Percentiles rank a stretch among this genome's conserved stretches.
phyloP scores from a whole-genome alignment of 495 filamentous ascomycete species.

The Xylaria sp. region DNA sequence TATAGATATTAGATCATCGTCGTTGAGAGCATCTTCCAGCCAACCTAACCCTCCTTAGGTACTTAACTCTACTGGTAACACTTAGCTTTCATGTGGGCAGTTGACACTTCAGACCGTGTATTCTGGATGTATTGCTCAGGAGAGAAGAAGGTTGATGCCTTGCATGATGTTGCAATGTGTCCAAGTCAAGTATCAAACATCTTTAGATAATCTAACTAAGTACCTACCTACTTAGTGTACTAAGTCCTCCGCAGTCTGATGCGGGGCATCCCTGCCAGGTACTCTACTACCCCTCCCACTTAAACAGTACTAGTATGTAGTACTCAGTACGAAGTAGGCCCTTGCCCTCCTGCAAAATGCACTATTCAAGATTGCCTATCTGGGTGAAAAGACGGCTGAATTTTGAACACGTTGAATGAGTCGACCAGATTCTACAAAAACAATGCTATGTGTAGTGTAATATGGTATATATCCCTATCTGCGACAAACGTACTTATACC shows the following conservation, averaged over 20 bases:
- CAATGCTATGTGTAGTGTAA: too few relatives aligned
- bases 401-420: background rate
- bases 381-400: background rate
- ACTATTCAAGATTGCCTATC: background rate
- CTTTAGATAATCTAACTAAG: too few relatives aligned
- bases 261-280: conserved; percentile 23
- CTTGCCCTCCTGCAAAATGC: background rate
- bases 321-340: too few relatives aligned
- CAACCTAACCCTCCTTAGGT: background rate
- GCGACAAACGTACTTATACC: background rate
- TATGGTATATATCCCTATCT: too few relatives aligned
- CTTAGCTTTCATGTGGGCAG: background rate
- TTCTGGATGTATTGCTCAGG: background rate
- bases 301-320: background rate
- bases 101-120: background rate
- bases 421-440: background rate
- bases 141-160: background rate
- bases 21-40: too few relatives aligned
- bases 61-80: background rate
- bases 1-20: too few relatives aligned
- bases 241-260: conserved; percentile 5
- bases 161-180: background rate
- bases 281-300: background rate
- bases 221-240: too few relatives aligned
- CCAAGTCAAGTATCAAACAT: background rate